Base-by-base conservation (phyloP, 805 yeast genomes). In the Lipomyces japonicus region DNA sequence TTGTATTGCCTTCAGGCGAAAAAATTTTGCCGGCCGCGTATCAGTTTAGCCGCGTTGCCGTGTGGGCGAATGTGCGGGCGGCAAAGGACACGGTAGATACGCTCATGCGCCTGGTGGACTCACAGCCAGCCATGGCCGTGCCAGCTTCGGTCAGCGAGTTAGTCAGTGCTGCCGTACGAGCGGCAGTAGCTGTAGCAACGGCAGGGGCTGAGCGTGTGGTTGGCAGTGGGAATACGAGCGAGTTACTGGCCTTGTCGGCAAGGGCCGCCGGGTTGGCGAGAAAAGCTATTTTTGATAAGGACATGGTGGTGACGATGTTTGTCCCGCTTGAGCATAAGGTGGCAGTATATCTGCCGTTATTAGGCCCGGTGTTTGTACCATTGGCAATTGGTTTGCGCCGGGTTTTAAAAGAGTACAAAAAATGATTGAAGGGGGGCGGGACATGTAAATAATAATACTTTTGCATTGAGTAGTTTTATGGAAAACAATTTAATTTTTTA, bases 291-390 rank as follows among this genome's bases (percentile, higher is more conserved):
- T 91, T 91, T 66, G 95, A 91, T 60, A 86, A 86, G 60, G 90
- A 84, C 65, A 91, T 93, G 96, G 87, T 93, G 25, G 95, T 88
- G 62, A 97, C 91, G 64, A 87, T 84, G 48, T 89, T 86, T 66
- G 88, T 90, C 73, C 97, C 98, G 0, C 91, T 86, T 57, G 97
- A 91, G 66, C 98, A 91, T 65, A 90, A 87, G 66, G 74, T 93
- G 62, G 97, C 98, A 0, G 95, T 93, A 1, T 93, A 89, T 59
- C 72, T 88, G 63, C 98, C 98, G 0, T 70, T 91, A 39, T 66
- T 90, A 31, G 97, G 97, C 0, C 98, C 98, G 1, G 71, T 89
- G 31, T 69, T 77, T 1, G 77, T 91, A 23, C 89, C 93, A 21
- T 64, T 71, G 30, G 25, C 65, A 3, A 45, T 66, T 32, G 72